A percentile compares a stretch with the other conserved stretches of the same genome.
Evolutionary conservation across 768 basidiomycete species (phyloP).

Genomic region (Goffeauzyma gilvescens): DNA sequence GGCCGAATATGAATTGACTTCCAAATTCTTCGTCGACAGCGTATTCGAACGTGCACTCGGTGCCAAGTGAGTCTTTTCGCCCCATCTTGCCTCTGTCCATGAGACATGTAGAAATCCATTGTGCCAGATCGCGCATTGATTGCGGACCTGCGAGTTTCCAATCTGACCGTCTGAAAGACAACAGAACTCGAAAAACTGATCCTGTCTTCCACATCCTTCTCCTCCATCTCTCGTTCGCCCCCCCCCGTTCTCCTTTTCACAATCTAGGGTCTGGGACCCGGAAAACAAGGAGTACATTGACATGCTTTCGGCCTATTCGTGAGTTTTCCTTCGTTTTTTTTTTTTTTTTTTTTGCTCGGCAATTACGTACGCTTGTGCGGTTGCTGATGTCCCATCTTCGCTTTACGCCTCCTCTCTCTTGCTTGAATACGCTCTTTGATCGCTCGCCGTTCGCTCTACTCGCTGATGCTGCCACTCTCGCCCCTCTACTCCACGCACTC

Average conservation of each 20-base stretch:
- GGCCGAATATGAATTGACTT: background rate
- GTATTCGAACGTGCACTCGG: conserved; percentile 82
- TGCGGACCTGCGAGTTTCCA: too few relatives aligned
- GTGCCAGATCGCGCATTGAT: too few relatives aligned
- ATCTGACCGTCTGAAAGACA: too few relatives aligned
- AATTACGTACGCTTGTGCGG: conserved; percentile 1
- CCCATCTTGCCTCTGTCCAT: conserved; percentile 15
- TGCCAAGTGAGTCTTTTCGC: conserved; percentile 64
- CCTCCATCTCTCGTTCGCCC: conserved; percentile 3
- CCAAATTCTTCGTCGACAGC: conserved; percentile 9
- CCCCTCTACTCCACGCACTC: background rate
- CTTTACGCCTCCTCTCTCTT: background rate
- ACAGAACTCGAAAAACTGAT: too few relatives aligned
- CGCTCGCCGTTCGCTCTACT: background rate
- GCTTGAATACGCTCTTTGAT: background rate
- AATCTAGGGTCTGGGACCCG: conserved; percentile 63
- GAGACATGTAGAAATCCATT: too few relatives aligned
- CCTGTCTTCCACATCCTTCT: conserved; percentile 24
- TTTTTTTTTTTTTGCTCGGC: conserved; percentile 2
- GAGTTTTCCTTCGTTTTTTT: conserved; percentile 28
- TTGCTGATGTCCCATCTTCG: conserved; percentile 6
- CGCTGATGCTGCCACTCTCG: background rate
- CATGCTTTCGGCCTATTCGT: conserved; percentile 96
- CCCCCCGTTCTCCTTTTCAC: conserved; percentile 10
- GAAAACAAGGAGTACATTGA: conserved; percentile 94